Base-by-base conservation (phyloP, 129 eudicot species). In the Oenanthe sinensis region DNA sequence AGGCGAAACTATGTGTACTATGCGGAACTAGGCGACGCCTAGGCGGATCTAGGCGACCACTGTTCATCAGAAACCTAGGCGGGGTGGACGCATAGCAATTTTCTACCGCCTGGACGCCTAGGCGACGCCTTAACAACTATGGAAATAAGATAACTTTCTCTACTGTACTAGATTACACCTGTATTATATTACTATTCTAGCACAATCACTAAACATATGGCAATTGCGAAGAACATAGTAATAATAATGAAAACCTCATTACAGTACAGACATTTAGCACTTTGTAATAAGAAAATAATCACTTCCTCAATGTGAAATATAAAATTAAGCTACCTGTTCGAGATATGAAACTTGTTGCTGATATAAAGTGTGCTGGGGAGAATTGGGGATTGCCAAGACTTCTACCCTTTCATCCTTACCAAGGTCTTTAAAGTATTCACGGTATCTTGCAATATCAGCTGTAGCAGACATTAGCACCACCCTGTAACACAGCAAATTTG, bases 401-500 rank as follows among this genome's bases (percentile, higher is more conserved):
- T 95, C 97, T 43, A 95, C 96, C 85, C 98, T 88, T 85, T 95
- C 98, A 85, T 48, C 97, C 86, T 91, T 88, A 69, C 92, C 97
- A 76, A 95, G 91, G 84, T 95, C 98, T 85, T 79, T 86, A 58
- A 95, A 95, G 82, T 91, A 95, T 52, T 91, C 97, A n/a, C 89
- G 85, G 74, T 95, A 95, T 86, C 94, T 87, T 80, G 97, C 63
- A 86, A 90, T 88, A 87, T 95, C 97, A 69, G 97, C 97, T 77
- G 98, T 95, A 24, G 98, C 97, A 78, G 98, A 95, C 98, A 95
- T 95, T 91, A 95, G 89, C 26, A 95, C 98, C 84, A 95, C 87
- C 93, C 98, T 95, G 84, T 22, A 84, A 85, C 76, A 87, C 60
- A 49, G 45, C 12, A 77, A 40, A 80, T 30, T 55, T 52, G 54